These are phyloP conservation scores for Trametes sp. DNA, from an alignment of 1,284 basidiomycete genomes.

Conservation along the genomic window DNA sequence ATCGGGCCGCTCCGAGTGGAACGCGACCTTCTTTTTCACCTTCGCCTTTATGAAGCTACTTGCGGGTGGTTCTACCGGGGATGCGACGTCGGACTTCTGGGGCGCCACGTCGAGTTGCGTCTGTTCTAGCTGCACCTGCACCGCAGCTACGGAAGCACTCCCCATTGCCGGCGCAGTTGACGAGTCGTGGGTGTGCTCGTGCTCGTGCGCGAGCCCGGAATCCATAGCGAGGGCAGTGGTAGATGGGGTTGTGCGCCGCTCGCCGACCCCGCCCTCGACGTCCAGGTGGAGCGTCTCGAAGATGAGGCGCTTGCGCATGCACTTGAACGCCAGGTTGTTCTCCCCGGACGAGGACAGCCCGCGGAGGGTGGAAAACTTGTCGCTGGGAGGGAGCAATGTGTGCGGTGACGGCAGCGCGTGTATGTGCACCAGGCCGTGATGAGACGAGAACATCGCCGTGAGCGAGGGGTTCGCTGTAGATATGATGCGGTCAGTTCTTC, in stretches of 20 bases:
- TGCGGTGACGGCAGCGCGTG: slow-evolving; percentile 76
- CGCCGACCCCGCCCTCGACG: slow-evolving; percentile 89
- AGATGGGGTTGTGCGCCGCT: slow-evolving; percentile 77
- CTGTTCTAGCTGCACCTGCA: slow-evolving; percentile 41
- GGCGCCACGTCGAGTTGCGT: slow-evolving; percentile 18
- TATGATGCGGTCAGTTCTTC: slow-evolving; percentile 8
- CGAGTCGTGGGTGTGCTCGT: slow-evolving; percentile 13
- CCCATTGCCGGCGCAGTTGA: background rate
- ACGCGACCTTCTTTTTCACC: slow-evolving; percentile 73
- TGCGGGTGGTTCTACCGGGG: slow-evolving; percentile 35
- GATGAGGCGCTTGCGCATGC: slow-evolving; percentile 86
- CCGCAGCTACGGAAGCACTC: slow-evolving; percentile 29
- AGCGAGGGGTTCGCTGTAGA: slow-evolving; percentile 70
- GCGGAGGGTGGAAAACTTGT: slow-evolving; percentile 78
- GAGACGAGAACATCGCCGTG: slow-evolving; percentile 74
- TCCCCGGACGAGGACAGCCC: slow-evolving; percentile 75
- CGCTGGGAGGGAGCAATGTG: slow-evolving; percentile 75
- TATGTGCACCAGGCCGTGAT: slow-evolving; percentile 85
- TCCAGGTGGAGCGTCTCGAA: slow-evolving; percentile 95
- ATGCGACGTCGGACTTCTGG: background rate
- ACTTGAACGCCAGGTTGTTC: slow-evolving; percentile 96
- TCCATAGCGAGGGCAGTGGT: slow-evolving; percentile 39
- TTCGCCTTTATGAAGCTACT: slow-evolving; percentile 51
- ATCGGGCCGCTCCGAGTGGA: slow-evolving; percentile 72
- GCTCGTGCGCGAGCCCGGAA: slow-evolving; percentile 26